phyloP scores from a whole-genome alignment of 2,329 filamentous ascomycete species.

The Fusarium sarcochroum region DNA sequence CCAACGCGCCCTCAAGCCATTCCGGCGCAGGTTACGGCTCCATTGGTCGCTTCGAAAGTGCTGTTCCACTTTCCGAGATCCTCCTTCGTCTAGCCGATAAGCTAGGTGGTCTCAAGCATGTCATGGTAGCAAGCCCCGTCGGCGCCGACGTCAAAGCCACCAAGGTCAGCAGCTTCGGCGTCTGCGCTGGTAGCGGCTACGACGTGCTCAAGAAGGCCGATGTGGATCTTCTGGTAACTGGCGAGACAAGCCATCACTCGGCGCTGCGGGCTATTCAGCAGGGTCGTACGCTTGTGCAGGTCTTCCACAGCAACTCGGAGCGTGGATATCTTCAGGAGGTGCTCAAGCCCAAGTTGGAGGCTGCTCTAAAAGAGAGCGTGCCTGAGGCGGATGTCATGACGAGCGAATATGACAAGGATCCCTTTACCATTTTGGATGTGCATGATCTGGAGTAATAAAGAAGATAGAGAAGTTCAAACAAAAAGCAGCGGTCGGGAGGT shows the following conservation, averaged over 20 bases:
- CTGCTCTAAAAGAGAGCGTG: slow-evolving; percentile 66
- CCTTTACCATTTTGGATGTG: slow-evolving; percentile 81
- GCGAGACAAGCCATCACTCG: slow-evolving; percentile 94
- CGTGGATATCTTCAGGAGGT: slow-evolving; percentile 82
- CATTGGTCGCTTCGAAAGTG: slow-evolving; percentile 58
- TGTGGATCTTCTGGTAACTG: slow-evolving; percentile 89
- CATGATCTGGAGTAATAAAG: slow-evolving; percentile 51
- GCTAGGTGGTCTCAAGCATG: slow-evolving; percentile 73
- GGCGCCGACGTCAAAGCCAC: slow-evolving; percentile 55
- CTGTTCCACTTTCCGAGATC: slow-evolving; percentile 60
- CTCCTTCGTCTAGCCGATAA: slow-evolving; percentile 71
- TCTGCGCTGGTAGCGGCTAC: slow-evolving; percentile 91
- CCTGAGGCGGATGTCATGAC: slow-evolving; percentile 74
- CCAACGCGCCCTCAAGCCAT: slow-evolving; percentile 59
- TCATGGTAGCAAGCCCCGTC: slow-evolving; percentile 68
- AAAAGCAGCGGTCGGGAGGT: background rate
- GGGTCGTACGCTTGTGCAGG: slow-evolving; percentile 83
- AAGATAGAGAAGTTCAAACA: too few species aligned
- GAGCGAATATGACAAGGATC: slow-evolving; percentile 87
- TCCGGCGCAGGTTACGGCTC: slow-evolving; percentile 68
- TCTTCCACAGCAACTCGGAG: slow-evolving; percentile 96
- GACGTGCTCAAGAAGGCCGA: slow-evolving; percentile 78
- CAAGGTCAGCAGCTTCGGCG: slow-evolving; percentile 78
- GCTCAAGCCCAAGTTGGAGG: slow-evolving; percentile 76
- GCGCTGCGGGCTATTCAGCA: slow-evolving; percentile 88